Conservation (phyloP, 495 filamentous ascomycete species). For the Neurospora sp. region DNA sequence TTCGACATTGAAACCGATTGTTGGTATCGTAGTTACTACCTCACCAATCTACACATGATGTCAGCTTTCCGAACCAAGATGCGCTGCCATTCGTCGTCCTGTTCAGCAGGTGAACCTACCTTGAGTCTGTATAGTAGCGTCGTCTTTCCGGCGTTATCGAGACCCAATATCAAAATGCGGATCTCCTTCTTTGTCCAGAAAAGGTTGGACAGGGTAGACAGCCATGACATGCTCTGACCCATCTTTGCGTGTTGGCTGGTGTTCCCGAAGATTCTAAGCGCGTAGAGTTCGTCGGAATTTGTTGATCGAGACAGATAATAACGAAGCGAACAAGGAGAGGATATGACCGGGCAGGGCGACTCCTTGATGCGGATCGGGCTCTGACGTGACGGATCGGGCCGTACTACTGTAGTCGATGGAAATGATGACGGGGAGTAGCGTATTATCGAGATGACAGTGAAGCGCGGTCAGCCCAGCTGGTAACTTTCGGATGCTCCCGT, state of each 20-base stretch:
- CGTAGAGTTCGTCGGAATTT: background rate
- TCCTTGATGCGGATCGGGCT: background rate
- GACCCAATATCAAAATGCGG: slow-evolving; percentile 86
- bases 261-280: slow-evolving; percentile 1
- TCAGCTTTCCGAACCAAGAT: background rate
- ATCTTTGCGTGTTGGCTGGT: slow-evolving; percentile 38
- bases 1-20: slow-evolving; percentile 98
- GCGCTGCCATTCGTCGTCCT: background rate
- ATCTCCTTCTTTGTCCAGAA: slow-evolving; percentile 95
- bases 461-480: background rate
- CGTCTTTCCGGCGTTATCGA: slow-evolving; percentile 98
- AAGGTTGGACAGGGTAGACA: slow-evolving; percentile 57
- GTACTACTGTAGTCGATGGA: background rate
- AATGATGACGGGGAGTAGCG: background rate
- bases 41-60: slow-evolving; percentile 68
- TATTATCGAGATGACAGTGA: background rate
- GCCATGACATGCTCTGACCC: slow-evolving; percentile 72
- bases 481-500: background rate
- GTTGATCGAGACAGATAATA: background rate
- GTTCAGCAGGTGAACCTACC: slow-evolving; percentile 37
- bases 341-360: background rate
- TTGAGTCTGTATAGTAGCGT: slow-evolving; percentile 93
- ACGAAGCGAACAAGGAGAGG: background rate
- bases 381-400: background rate
- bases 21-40: slow-evolving; percentile 97